Percentiles rank a stretch among this genome's conserved stretches.
Evolutionary conservation across 768 basidiomycete genomes (phyloP).

Genomic region (Lentinus tigrinus): DNA sequence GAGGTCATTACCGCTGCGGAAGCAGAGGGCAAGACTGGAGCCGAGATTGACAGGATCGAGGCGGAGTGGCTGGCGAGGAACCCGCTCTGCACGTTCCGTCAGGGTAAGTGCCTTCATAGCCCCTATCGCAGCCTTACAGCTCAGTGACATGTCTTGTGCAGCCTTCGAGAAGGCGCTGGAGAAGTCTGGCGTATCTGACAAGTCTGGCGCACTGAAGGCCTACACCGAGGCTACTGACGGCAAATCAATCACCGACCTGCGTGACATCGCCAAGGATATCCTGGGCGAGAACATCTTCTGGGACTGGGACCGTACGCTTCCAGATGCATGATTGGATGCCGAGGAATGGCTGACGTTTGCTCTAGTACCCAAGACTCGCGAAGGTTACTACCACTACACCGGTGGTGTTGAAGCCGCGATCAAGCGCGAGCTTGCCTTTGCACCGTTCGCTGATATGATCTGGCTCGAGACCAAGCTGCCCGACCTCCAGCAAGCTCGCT

Average conservation of each 20-base stretch:
- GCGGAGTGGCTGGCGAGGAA: conserved; percentile 69
- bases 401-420: conserved; percentile 82
- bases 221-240: conserved; percentile 60
- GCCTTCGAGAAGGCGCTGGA: conserved; percentile 61
- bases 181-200: conserved; percentile 44
- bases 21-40: conserved; percentile 56
- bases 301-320: conserved; percentile 82
- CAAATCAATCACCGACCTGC: conserved; percentile 72
- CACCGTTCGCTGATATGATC: conserved; percentile 84
- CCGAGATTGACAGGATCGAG: conserved; percentile 74
- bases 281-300: conserved; percentile 72
- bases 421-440: conserved; percentile 75
- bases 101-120: conserved; percentile 48
- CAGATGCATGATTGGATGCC: background rate
- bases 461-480: conserved; percentile 96
- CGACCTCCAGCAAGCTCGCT: conserved; percentile 73
- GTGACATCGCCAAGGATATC: conserved; percentile 71
- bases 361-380: conserved; percentile 79
- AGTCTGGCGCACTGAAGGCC: conserved; percentile 52
- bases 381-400: conserved; percentile 88
- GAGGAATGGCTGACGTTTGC: background rate
- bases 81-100: conserved; percentile 77
- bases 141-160: too few species aligned
- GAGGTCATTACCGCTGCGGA: conserved; percentile 72
- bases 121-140: too few species aligned